Base-by-base conservation (phyloP, 148 eudicot genomes). In the Rhododendron vialii region DNA sequence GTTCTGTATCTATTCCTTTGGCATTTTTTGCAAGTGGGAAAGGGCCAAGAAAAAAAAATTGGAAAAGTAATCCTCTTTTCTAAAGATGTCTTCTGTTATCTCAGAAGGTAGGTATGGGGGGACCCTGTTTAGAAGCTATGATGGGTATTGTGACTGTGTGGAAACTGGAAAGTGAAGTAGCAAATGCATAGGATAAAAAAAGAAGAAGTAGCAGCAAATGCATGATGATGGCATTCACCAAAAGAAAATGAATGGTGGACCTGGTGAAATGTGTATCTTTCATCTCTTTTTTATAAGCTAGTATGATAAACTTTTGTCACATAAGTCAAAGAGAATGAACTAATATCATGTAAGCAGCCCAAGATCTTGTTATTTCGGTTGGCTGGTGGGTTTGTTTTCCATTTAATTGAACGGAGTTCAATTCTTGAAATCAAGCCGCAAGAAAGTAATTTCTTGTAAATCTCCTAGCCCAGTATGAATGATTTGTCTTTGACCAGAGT, bases 1-100 rank as follows among this genome's bases (percentile, higher is more conserved):
- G 20, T 5, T 84, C 15, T 73, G 86, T 84, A 74, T 74, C 59
- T 22, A 84, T 84, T 84, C 86, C 78, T 74, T 84, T 74, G 86
- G 86, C 86, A 50, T 65, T 18, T 55, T 50, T 71, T 73, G 63
- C 45, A 38, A 74, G 86, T 74, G 86, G 80, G 80, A 30, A 84
- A 73, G 13, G 15, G 80, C 24, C 9, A 51, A 77, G 57, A 51
- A 75, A 10, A 73, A 41, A 41, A 41, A 41, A 6, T 18, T n/a
- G 63, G 10, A 71, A 57, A 67, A 83, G 51, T 71, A 51, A 5
- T 57, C 43, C 9, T 53, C 83, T 80, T 80, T 53, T 22, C 43
- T 14, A 80, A 80, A 51, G 83, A 17, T 53, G 65, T 57, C 83
- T 30, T 80, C 83, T 80, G 61, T 80, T 53, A 26, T 53, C 74